Evolutionary conservation across 129 eudicot genomes (phyloP).

Genomic region (Artemisia annua): DNA sequence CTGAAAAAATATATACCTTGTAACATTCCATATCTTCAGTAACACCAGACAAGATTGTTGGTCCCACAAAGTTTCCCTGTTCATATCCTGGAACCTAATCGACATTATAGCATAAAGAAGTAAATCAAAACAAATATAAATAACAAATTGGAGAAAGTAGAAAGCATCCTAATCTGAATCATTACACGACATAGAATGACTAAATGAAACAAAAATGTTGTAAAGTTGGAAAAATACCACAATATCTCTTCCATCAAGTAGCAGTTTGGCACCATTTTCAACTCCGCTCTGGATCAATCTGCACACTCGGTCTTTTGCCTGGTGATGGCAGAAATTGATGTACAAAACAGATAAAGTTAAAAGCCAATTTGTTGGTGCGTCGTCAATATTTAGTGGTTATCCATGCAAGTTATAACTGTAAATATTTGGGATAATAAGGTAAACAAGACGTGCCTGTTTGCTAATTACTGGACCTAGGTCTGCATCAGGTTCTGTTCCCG

Average conservation of each 20-base stretch:
- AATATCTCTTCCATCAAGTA: conserved; percentile 91
- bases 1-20: conserved; percentile 50
- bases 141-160: neutral
- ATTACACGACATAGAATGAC: neutral
- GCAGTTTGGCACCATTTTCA: conserved; percentile 77
- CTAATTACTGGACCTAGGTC: conserved; percentile 98
- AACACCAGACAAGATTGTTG: conserved; percentile 89
- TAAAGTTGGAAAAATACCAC: conserved; percentile 48
- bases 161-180: neutral
- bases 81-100: conserved; percentile 89
- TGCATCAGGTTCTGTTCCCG: conserved; percentile 90
- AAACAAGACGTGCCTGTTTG: conserved; percentile 66
- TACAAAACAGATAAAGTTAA: neutral
- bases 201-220: neutral
- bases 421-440: neutral
- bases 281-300: conserved; percentile 82
- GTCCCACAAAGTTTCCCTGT: conserved; percentile 92
- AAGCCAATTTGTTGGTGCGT: neutral
- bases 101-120: conserved; percentile 9
- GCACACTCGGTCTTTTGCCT: conserved; percentile 92
- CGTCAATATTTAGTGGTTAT: too few species aligned
- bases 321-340: conserved; percentile 16
- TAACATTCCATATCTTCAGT: conserved; percentile 96
- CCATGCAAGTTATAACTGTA: too few species aligned
- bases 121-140: neutral